Conservation (phyloP, 2,329 filamentous ascomycete species). For the Colletotrichum sp. region DNA sequence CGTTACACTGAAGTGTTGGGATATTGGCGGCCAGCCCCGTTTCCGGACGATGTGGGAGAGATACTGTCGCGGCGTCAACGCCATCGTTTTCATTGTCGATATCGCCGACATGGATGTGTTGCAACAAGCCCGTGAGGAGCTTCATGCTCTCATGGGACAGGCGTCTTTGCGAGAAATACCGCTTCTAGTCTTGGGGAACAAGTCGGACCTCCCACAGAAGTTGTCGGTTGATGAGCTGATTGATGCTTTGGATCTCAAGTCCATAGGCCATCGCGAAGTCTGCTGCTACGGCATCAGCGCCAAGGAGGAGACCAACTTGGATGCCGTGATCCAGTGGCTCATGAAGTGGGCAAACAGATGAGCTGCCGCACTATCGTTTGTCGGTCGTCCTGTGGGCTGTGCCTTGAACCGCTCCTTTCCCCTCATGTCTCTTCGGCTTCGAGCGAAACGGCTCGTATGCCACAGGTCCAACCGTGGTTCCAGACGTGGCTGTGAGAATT, state of each 20-base stretch:
- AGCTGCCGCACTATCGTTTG: conserved; percentile 28
- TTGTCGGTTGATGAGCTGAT: conserved; percentile 94
- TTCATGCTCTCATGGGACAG: conserved; percentile 87
- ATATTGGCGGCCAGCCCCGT: conserved; percentile 93
- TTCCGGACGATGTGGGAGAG: conserved; percentile 99
- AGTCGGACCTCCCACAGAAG: conserved; percentile 92
- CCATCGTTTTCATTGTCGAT: conserved; percentile 98
- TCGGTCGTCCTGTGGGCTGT: background rate
- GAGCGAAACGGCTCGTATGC: background rate
- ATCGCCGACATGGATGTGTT: conserved; percentile 85
- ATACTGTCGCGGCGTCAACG: conserved; percentile 96
- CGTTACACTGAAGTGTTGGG: conserved; percentile 99
- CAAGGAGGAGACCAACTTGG: conserved; percentile 98
- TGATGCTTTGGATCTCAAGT: conserved; percentile 87
- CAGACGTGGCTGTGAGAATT: background rate
- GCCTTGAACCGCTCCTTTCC: background rate
- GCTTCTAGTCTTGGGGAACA: conserved; percentile 93
- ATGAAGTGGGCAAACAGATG: conserved; percentile 85
- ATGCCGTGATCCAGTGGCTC: conserved; percentile 95
- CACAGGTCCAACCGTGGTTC: background rate
- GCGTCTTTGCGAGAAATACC: conserved; percentile 87
- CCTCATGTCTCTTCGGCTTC: background rate
- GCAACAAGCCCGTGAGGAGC: conserved; percentile 86
- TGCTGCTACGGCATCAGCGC: conserved; percentile 99
- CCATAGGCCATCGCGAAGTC: conserved; percentile 89